Evolutionary conservation across 2,329 filamentous ascomycete species (phyloP).

Genomic region (Calonectria henricotiae): DNA sequence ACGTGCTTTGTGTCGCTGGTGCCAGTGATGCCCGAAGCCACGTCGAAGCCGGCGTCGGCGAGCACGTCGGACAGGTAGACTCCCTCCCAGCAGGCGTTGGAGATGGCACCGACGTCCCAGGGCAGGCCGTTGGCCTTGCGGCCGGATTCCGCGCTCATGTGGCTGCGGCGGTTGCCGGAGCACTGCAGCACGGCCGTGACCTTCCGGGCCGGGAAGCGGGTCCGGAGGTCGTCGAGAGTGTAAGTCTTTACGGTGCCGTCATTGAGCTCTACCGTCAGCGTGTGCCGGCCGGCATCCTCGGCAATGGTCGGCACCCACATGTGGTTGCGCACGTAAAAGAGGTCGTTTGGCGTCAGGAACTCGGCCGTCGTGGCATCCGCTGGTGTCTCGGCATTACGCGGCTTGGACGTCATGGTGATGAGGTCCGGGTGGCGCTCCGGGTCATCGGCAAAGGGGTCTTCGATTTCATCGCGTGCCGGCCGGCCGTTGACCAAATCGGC

Average conservation of each 20-base stretch:
- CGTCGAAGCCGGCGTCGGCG: constrained; percentile 69
- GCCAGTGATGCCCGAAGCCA: constrained; percentile 57
- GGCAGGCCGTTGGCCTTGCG: constrained; percentile 71
- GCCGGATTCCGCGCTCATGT: constrained; percentile 69
- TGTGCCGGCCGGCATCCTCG: constrained; percentile 60
- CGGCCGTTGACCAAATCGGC: constrained; percentile 73
- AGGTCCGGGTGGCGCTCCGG: constrained; percentile 69
- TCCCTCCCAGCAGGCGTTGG: constrained; percentile 74
- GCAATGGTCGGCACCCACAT: constrained; percentile 73
- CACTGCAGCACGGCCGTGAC: constrained; percentile 74
- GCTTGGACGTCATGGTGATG: constrained; percentile 69
- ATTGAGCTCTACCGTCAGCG: constrained; percentile 70
- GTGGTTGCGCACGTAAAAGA: constrained; percentile 76
- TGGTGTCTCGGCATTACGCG: constrained; percentile 76
- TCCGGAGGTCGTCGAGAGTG: constrained; percentile 69
- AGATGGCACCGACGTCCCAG: constrained; percentile 74
- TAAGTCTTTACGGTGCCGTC: constrained; percentile 71
- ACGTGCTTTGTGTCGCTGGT: constrained; percentile 66
- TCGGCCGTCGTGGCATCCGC: constrained; percentile 63
- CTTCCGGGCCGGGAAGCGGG: constrained; percentile 66
- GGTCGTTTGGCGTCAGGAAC: constrained; percentile 70
- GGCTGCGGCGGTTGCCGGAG: constrained; percentile 73
- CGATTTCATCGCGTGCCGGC: constrained; percentile 69
- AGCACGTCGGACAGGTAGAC: constrained; percentile 72
- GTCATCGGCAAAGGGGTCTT: constrained; percentile 74